A percentile compares a stretch with the other conserved stretches of the same genome.
Conservation (phyloP, 2,329 filamentous ascomycete species). For the Davidsoniella virescens region DNA sequence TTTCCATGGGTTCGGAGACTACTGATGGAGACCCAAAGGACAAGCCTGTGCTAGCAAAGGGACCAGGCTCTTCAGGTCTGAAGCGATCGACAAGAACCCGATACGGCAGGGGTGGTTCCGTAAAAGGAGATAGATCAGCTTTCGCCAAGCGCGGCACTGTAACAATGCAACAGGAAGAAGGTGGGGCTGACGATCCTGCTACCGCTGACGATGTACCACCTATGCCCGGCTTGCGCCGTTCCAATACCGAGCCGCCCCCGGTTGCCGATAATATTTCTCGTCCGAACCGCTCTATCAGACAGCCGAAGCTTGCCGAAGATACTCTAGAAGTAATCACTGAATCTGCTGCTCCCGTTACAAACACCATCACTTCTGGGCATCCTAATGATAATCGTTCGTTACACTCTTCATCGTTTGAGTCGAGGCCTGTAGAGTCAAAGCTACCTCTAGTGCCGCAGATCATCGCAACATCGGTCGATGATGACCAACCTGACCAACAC, state of each 20-base stretch:
- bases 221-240: conserved; percentile 35
- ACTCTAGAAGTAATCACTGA: conserved; percentile 14
- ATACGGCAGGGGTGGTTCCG: conserved; percentile 70
- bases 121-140: conserved; percentile 59
- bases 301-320: conserved; percentile 34
- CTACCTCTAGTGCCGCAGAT: conserved; percentile 36
- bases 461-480: conserved; percentile 43
- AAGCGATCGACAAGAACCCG: conserved; percentile 84
- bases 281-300: conserved; percentile 32
- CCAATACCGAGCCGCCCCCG: conserved; percentile 52
- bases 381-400: neutral
- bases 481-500: conserved; percentile 12
- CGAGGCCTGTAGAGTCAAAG: neutral
- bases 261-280: conserved; percentile 43
- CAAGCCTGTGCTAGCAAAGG: conserved; percentile 69
- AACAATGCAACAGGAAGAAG: conserved; percentile 10
- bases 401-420: conserved; percentile 12
- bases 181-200: conserved; percentile 16
- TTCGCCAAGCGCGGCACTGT: conserved; percentile 54
- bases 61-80: conserved; percentile 54
- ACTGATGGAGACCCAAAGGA: conserved; percentile 37
- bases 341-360: neutral
- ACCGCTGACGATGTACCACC: conserved; percentile 20
- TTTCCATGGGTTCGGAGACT: conserved; percentile 41
- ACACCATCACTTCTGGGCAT: neutral